Conservation (phyloP, 2,329 filamentous ascomycete genomes). For the Fusarium chaquense region DNA sequence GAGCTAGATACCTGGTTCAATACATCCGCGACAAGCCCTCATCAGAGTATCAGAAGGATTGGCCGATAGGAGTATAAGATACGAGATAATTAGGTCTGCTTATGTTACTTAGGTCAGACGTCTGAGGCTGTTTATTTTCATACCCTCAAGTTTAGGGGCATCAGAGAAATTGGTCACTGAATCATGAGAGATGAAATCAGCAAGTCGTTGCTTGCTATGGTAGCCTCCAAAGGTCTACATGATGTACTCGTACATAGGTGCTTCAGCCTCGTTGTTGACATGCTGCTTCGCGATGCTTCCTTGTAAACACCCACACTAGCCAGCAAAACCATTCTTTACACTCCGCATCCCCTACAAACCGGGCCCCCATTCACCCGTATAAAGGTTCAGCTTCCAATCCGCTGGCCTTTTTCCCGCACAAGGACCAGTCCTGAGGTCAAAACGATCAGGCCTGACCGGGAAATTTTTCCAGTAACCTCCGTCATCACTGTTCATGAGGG, state of each 20-base stretch:
- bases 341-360: constrained; percentile 29
- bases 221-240: too few species aligned
- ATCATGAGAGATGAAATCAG: too few species aligned
- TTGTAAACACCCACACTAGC: background rate
- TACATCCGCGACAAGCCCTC: too few species aligned
- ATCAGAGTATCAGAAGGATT: too few species aligned
- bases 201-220: too few species aligned
- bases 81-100: too few species aligned
- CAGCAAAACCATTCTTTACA: constrained; percentile 13
- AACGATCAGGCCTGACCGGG: constrained; percentile 24
- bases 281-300: background rate
- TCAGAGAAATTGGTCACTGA: too few species aligned
- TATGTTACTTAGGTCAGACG: too few species aligned
- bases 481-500: constrained; percentile 27
- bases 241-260: background rate
- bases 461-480: constrained; percentile 30
- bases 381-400: constrained; percentile 15
- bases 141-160: too few species aligned
- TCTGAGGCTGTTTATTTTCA: too few species aligned
- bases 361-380: constrained; percentile 30
- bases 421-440: constrained; percentile 28
- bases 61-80: too few species aligned
- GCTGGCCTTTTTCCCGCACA: constrained; percentile 19
- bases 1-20: too few species aligned
- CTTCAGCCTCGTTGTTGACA: background rate